Conservation (phyloP, 768 basidiomycete species). For the Pilatotrama ljubarskyi region DNA sequence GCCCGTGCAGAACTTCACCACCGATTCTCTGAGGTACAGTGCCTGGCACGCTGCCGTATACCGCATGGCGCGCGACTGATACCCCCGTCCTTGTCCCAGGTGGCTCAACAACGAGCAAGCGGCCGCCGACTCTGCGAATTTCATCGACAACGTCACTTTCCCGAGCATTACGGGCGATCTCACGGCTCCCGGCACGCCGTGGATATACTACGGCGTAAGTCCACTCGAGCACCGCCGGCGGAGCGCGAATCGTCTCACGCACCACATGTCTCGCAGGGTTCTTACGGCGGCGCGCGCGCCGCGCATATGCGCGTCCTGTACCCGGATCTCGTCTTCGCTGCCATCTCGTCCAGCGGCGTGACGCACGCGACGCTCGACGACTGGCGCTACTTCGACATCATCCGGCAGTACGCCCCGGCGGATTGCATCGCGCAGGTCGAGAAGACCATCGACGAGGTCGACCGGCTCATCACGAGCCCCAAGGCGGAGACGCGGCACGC, state of each 20-base stretch:
- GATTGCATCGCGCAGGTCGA: slow-evolving; percentile 62
- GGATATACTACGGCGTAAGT: slow-evolving; percentile 88
- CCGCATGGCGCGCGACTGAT: not conserved
- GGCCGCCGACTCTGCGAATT: slow-evolving; percentile 84
- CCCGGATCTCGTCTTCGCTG: slow-evolving; percentile 84
- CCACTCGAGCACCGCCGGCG: too few relatives aligned
- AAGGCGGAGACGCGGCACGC: slow-evolving; percentile 38
- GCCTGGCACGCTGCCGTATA: not conserved
- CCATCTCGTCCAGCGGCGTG: slow-evolving; percentile 89
- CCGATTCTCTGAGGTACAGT: slow-evolving; percentile 71
- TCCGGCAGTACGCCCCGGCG: slow-evolving; percentile 65
- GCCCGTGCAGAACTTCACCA: slow-evolving; percentile 77
- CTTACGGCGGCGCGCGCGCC: slow-evolving; percentile 91
- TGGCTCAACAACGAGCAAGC: slow-evolving; percentile 80
- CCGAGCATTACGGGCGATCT: slow-evolving; percentile 62
- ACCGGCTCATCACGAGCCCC: slow-evolving; percentile 54
- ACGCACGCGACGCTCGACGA: slow-evolving; percentile 81
- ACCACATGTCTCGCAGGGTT: slow-evolving; percentile 51
- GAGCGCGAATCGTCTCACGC: not conserved
- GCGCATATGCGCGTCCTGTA: slow-evolving; percentile 90
- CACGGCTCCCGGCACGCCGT: slow-evolving; percentile 68
- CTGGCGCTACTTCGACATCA: slow-evolving; percentile 90
- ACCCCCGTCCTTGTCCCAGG: slow-evolving; percentile 5
- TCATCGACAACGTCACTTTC: slow-evolving; percentile 76
- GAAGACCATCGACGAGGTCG: slow-evolving; percentile 59